phyloP scores from a whole-genome alignment of 2,329 filamentous ascomycete species.

The Simplicillium sp. region DNA sequence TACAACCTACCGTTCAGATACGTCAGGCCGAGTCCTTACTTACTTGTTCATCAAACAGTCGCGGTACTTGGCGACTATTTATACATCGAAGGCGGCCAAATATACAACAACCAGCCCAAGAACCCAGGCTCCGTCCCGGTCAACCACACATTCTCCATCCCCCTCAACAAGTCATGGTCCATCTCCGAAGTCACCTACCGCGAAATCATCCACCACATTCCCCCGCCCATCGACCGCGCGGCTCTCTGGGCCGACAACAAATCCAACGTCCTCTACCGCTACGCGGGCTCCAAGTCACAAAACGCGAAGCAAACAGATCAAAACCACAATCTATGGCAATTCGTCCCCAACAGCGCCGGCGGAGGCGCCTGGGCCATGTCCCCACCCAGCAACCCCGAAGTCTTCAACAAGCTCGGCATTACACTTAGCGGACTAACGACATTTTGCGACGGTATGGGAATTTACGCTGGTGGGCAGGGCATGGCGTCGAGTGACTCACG shows the following conservation, averaged over 20 bases:
- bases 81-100: constrained; percentile 27
- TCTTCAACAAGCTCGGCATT: constrained; percentile 26
- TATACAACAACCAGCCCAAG: constrained; percentile 14
- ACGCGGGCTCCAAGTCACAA: constrained; percentile 15
- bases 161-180: constrained; percentile 22
- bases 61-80: constrained; percentile 23
- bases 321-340: constrained; percentile 19
- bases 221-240: constrained; percentile 17
- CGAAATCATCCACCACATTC: constrained; percentile 17
- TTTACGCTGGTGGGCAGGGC: too few relatives aligned
- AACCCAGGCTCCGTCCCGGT: constrained; percentile 11
- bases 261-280: constrained; percentile 20
- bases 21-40: too few relatives aligned
- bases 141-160: constrained; percentile 22
- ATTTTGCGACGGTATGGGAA: too few relatives aligned
- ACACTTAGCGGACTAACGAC: constrained; percentile 16
- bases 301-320: too few relatives aligned
- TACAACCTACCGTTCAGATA: too few relatives aligned
- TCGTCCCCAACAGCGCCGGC: constrained; percentile 19
- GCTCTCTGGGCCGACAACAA: constrained; percentile 21
- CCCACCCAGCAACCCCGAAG: constrained; percentile 15
- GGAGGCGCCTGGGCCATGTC: constrained; percentile 20
- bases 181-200: constrained; percentile 19
- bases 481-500: constrained; percentile 12
- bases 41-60: too few relatives aligned